These are phyloP conservation scores for Aspergillus asperescens DNA, from an alignment of 495 filamentous ascomycete genomes.

Conservation along the genomic window DNA sequence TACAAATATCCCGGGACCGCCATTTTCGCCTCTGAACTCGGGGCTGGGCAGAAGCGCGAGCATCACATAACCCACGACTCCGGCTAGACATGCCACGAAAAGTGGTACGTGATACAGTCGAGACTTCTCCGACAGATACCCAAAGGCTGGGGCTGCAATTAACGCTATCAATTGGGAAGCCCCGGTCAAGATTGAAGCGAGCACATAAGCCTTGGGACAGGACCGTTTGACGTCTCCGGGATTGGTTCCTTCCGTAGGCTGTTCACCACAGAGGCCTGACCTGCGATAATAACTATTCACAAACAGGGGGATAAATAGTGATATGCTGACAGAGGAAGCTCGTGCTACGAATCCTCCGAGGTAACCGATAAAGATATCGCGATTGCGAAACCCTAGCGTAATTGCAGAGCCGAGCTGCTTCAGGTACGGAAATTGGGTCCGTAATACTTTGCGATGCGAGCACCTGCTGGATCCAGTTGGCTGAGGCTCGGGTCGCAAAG, in stretches of 20 bases:
- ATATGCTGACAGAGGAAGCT: slow-evolving; percentile 92
- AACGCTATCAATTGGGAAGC: slow-evolving; percentile 82
- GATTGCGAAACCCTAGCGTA: slow-evolving; percentile 65
- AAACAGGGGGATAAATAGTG: slow-evolving; percentile 86
- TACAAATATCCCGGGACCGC: slow-evolving; percentile 62
- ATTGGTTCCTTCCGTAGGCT: slow-evolving; percentile 46
- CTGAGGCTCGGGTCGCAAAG: not conserved
- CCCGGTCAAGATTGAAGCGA: slow-evolving; percentile 80
- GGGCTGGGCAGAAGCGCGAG: slow-evolving; percentile 70
- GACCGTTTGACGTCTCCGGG: slow-evolving; percentile 64
- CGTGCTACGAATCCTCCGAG: slow-evolving; percentile 92
- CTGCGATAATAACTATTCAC: slow-evolving; percentile 83
- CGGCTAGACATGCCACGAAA: slow-evolving; percentile 60
- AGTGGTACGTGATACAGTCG: slow-evolving; percentile 66
- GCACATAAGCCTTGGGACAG: slow-evolving; percentile 76
- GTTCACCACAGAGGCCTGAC: slow-evolving; percentile 70
- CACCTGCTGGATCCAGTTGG: not conserved
- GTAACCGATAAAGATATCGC: slow-evolving; percentile 78
- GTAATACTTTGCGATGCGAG: slow-evolving; percentile 1
- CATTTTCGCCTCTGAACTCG: slow-evolving; percentile 53
- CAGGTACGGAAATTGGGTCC: slow-evolving; percentile 28
- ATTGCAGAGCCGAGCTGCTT: slow-evolving; percentile 57
- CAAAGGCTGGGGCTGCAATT: slow-evolving; percentile 79
- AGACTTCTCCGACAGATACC: slow-evolving; percentile 63
- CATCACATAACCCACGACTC: slow-evolving; percentile 66